These are phyloP conservation scores for Echium plantagineum DNA, from an alignment of 257 asterid species.

Conservation along the genomic window DNA sequence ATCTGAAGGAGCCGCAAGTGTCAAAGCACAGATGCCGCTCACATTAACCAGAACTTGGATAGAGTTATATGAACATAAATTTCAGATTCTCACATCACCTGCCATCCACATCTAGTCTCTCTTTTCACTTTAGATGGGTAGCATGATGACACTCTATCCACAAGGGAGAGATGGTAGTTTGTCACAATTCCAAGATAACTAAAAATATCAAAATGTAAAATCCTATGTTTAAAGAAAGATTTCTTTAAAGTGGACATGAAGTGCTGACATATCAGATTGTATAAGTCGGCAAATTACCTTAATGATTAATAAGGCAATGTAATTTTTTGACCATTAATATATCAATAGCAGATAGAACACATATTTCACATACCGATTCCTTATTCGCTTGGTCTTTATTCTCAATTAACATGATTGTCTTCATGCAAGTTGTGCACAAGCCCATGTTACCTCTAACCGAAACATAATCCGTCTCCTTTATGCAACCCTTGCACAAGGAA, in stretches of 20 bases:
- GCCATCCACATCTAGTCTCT: not conserved
- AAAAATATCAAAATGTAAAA: not conserved
- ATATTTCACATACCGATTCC: slow-evolving; percentile 52
- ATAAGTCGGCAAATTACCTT: not conserved
- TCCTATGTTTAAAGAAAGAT: not conserved
- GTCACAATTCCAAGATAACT: too few species aligned
- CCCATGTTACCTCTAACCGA: slow-evolving; percentile 78
- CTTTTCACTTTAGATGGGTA: not conserved
- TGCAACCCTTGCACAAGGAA: slow-evolving; percentile 89
- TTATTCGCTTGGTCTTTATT: slow-evolving; percentile 57
- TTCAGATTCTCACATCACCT: too few species aligned
- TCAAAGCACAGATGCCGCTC: too few species aligned
- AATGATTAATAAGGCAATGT: not conserved
- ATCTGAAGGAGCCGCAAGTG: too few species aligned
- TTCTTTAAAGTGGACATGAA: not conserved
- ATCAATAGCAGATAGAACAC: slow-evolving; percentile 1
- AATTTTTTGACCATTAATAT: not conserved
- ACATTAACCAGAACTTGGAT: too few species aligned
- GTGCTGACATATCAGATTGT: not conserved
- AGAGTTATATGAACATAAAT: too few species aligned
- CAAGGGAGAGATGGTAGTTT: too few species aligned
- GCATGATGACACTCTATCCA: not conserved
- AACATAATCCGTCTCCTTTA: slow-evolving; percentile 52
- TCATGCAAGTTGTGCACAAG: slow-evolving; percentile 89
- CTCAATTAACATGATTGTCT: slow-evolving; percentile 73